Evolutionary conservation across 495 filamentous ascomycete genomes (phyloP), one percentile per base, ranked within the genome.

Genomic region (Lepidopterella palustris): DNA sequence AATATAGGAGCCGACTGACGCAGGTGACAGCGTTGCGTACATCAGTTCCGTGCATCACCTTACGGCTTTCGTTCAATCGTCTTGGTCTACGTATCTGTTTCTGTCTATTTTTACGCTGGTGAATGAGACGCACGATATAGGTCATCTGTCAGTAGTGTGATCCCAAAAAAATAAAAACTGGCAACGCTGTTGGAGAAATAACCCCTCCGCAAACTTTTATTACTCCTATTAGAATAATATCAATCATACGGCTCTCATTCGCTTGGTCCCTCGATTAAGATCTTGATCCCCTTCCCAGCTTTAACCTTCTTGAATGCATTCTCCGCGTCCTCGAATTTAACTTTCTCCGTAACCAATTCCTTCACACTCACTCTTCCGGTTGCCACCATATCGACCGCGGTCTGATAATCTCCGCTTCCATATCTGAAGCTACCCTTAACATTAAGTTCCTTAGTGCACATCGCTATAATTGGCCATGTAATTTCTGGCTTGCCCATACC

Each of bases 401-500:
- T 77, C 70, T 81, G 75, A 65, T 92, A 96, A 70, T 96, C 92
- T 1, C 89, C 89, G 45, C 82, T 79, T 8, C 83, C 85, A 69
- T 96, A 96, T 25, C 90, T 82, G 74, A 92, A 96, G 64, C 84
- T 86, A 18, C 90, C 90, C 68, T 85, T 85, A 4, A 88, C 78
- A 21, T 81, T 87, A 4, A 95, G 79, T 76, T 97, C 92, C 74
- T 95, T 93, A 28, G 84, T 78, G 59, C 85, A 87, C 57, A 93
- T 77, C 18, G 83, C 80, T 74, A 89, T 82, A 65, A 96, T 95
- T 27, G 92, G 91, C 72, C 93, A 87, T 13, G 73, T 80, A 72
- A 95, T 88, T 62, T 89, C 83, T 9, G 79, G 66, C 69, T 84
- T 84, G 58, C 90, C 91, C 80, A 95, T 84, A 6, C 90, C 92